Percentiles rank a stretch among this genome's conserved stretches.
These are phyloP conservation scores for Mycena pura DNA, from an alignment of 768 basidiomycete species.

Conservation along the genomic window DNA sequence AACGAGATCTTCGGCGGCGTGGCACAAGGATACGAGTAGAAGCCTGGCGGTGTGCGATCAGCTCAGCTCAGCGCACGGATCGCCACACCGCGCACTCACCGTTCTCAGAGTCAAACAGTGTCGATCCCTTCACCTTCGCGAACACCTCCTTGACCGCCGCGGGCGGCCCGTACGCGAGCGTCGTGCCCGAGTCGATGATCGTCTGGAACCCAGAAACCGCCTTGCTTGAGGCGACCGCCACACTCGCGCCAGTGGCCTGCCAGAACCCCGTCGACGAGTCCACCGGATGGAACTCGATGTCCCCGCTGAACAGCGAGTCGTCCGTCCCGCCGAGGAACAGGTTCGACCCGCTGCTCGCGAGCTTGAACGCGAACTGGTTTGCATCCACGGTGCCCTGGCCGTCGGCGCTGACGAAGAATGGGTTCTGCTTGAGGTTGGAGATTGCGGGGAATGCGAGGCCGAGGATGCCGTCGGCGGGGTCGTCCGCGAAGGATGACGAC, in stretches of 20 bases:
- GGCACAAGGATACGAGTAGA: slow-evolving; percentile 31
- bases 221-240: slow-evolving; percentile 18
- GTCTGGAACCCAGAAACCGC: slow-evolving; percentile 25
- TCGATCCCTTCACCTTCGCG: slow-evolving; percentile 32
- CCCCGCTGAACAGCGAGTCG: slow-evolving; percentile 48
- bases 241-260: slow-evolving; percentile 29
- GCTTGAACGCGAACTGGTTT: slow-evolving; percentile 52
- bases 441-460: slow-evolving; percentile 46
- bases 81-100: slow-evolving; percentile 23
- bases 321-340: slow-evolving; percentile 61
- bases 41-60: neutral
- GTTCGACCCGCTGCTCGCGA: slow-evolving; percentile 48
- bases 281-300: slow-evolving; percentile 41
- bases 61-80: slow-evolving; percentile 20
- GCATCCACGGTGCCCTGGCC: slow-evolving; percentile 37
- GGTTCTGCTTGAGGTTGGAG: slow-evolving; percentile 37
- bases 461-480: slow-evolving; percentile 28
- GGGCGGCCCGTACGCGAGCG: slow-evolving; percentile 39
- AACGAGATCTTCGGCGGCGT: slow-evolving; percentile 38
- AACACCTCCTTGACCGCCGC: slow-evolving; percentile 30
- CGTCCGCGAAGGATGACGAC: slow-evolving; percentile 33
- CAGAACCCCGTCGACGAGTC: slow-evolving; percentile 35
- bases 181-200: slow-evolving; percentile 47
- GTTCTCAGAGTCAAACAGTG: slow-evolving; percentile 19
- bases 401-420: slow-evolving; percentile 51